Conservation (phyloP, 2,329 filamentous ascomycete species). For the Diaporthe ampelina region DNA sequence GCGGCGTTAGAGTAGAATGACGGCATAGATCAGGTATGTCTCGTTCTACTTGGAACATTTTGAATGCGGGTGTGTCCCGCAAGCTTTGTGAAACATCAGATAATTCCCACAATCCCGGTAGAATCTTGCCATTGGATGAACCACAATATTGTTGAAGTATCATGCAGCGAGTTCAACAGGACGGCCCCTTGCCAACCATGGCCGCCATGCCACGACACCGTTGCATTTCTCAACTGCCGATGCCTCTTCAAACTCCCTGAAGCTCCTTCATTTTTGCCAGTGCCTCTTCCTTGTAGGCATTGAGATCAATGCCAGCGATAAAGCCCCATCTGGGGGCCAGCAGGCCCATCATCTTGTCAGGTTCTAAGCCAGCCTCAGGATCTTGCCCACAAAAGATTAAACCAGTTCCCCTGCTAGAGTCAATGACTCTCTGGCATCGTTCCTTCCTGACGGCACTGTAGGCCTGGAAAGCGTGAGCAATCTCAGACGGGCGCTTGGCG, state of each 20-base stretch:
- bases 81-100: too few relatives aligned
- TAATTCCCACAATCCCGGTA: too few relatives aligned
- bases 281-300: constrained; percentile 36
- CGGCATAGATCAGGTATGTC: too few relatives aligned
- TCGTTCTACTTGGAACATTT: too few relatives aligned
- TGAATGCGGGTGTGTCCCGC: too few relatives aligned
- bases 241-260: neutral
- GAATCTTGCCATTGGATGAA: too few relatives aligned
- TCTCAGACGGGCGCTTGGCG: constrained; percentile 6
- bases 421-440: constrained; percentile 39
- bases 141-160: too few relatives aligned
- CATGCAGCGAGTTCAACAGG: too few relatives aligned
- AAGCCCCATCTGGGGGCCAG: constrained; percentile 40
- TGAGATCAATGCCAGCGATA: constrained; percentile 34
- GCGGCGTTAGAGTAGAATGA: too few relatives aligned
- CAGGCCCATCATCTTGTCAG: constrained; percentile 31
- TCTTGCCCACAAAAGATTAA: constrained; percentile 41
- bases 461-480: constrained; percentile 38
- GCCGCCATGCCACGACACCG: too few relatives aligned
- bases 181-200: too few relatives aligned
- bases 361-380: constrained; percentile 38
- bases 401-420: constrained; percentile 39
- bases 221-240: too few relatives aligned
- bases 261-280: constrained; percentile 35
- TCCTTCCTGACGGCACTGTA: constrained; percentile 33